Conservation (phyloP, 2,329 filamentous ascomycete species). For the Aspergillus sp. region DNA sequence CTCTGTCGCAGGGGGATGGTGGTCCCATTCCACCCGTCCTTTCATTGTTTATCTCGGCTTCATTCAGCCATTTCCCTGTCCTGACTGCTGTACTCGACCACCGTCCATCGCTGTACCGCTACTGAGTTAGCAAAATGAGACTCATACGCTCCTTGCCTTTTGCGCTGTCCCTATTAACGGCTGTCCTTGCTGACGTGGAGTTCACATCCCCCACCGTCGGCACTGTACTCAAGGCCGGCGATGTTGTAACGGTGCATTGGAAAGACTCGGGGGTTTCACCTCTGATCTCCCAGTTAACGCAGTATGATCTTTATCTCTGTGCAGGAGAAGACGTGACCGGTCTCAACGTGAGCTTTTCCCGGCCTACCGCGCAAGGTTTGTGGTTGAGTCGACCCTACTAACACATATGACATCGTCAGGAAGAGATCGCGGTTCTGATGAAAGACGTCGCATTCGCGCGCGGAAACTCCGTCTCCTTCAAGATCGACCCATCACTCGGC, state of each 20-base stretch:
- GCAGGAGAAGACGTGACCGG: slow-evolving; percentile 57
- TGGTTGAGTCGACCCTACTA: slow-evolving; percentile 4
- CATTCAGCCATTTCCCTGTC: neutral
- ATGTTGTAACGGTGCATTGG: slow-evolving; percentile 56
- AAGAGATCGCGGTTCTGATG: slow-evolving; percentile 43
- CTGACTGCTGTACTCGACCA: neutral
- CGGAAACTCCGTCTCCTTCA: slow-evolving; percentile 45
- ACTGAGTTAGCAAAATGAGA: slow-evolving; percentile 26
- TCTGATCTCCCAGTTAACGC: slow-evolving; percentile 48
- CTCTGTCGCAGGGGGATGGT: neutral
- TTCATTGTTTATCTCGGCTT: neutral
- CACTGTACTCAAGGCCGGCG: slow-evolving; percentile 49
- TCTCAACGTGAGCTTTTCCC: slow-evolving; percentile 41
- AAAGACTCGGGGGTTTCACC: slow-evolving; percentile 54
- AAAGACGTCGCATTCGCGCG: slow-evolving; percentile 34
- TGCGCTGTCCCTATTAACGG: slow-evolving; percentile 39
- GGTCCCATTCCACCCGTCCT: neutral
- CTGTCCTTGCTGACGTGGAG: slow-evolving; percentile 52
- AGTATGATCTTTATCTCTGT: slow-evolving; percentile 60
- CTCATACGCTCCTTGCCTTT: slow-evolving; percentile 28
- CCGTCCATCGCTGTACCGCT: neutral
- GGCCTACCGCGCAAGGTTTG: neutral
- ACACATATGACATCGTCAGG: slow-evolving; percentile 26
- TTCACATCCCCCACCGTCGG: slow-evolving; percentile 56
- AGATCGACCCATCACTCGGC: slow-evolving; percentile 44